Conservation (phyloP, 2,329 filamentous ascomycete genomes). For the Trichoderma citrinoviride region DNA sequence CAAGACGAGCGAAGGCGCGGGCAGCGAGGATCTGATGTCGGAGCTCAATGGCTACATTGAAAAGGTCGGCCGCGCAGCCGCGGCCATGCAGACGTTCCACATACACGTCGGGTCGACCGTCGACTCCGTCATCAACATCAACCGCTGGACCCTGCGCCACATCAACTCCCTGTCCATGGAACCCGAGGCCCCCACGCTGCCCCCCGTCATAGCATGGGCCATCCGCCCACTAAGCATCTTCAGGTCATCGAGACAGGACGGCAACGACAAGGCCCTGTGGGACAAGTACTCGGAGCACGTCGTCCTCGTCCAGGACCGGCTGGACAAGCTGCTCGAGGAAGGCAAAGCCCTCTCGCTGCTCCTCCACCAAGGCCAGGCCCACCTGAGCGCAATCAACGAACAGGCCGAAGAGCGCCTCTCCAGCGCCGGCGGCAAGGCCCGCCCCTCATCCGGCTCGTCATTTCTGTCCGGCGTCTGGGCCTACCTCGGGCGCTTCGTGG, state of each 20-base stretch:
- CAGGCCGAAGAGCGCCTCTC: slow-evolving; percentile 60
- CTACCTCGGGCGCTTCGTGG: slow-evolving; percentile 66
- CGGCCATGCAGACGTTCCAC: slow-evolving; percentile 72
- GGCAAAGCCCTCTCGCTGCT: slow-evolving; percentile 65
- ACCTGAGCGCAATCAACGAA: slow-evolving; percentile 66
- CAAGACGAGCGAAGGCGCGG: slow-evolving; percentile 64
- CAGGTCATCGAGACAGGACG: slow-evolving; percentile 50
- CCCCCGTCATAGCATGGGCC: slow-evolving; percentile 41
- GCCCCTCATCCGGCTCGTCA: slow-evolving; percentile 55
- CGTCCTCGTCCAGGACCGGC: slow-evolving; percentile 65
- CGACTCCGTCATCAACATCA: slow-evolving; percentile 71
- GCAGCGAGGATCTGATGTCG: slow-evolving; percentile 66
- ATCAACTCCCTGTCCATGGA: slow-evolving; percentile 59
- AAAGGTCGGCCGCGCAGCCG: slow-evolving; percentile 60
- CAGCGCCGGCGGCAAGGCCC: slow-evolving; percentile 48
- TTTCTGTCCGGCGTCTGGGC: slow-evolving; percentile 71
- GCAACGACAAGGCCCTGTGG: slow-evolving; percentile 57
- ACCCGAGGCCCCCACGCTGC: slow-evolving; percentile 31
- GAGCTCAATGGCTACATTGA: slow-evolving; percentile 77
- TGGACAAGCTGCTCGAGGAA: slow-evolving; percentile 64
- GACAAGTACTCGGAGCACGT: slow-evolving; percentile 76
- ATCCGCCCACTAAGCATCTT: slow-evolving; percentile 60
- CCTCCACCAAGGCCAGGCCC: slow-evolving; percentile 65
- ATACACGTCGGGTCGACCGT: slow-evolving; percentile 70
- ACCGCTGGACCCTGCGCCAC: slow-evolving; percentile 70